Base-by-base conservation (phyloP, 148 eudicot genomes). In the Suaeda aralocaspica region DNA sequence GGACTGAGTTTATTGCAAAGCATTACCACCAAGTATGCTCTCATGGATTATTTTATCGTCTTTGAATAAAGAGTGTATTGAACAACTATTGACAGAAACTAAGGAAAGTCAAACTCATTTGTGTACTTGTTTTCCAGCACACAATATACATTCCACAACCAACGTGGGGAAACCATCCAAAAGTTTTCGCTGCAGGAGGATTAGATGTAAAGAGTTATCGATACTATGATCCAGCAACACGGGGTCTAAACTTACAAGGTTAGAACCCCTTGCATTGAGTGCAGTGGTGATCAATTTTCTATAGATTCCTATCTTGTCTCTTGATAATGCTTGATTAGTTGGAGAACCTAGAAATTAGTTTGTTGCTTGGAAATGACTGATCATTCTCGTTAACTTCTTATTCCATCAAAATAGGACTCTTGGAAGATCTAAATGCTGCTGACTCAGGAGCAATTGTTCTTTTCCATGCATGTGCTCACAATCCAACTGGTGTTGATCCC, bases 141-240 rank as follows among this genome's bases (percentile, higher is more conserved):
- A 83, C 81, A 41, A 91, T 94, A 66, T 94, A 91, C 61, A 91
- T 94, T 76, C 91, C 98, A 28, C 75, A 61, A 36, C 97, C 98
- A 39, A 94, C 98, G 74, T 94, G 98, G 97, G 98, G 97, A 77
- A 94, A 94, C 85, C 98, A 94, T 67, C 77, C 82, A 39, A 94
- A 94, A 75, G 74, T 94, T 59, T 94, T 94, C 67, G 77, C 77
- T 45, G 64, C 84, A 21, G 98, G 89, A 46, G 98, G 98, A 19
- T 79, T 91, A 71, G 73, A 81, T 52, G 97, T 94, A 46, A 94
- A 91, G 78, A 80, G 77, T 59, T 91, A 87, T 78, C 89, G 96
- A 68, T 91, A 94, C 77, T 94, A 94, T 79, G 91, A 89, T 74
- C 97, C 98, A 56, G 70, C 85, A 71, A 94, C 98, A 48, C 89